A percentile compares a stretch with the other conserved stretches of the same genome.
Conservation (phyloP, 495 filamentous ascomycete genomes). For the Penicillium pancosmium region DNA sequence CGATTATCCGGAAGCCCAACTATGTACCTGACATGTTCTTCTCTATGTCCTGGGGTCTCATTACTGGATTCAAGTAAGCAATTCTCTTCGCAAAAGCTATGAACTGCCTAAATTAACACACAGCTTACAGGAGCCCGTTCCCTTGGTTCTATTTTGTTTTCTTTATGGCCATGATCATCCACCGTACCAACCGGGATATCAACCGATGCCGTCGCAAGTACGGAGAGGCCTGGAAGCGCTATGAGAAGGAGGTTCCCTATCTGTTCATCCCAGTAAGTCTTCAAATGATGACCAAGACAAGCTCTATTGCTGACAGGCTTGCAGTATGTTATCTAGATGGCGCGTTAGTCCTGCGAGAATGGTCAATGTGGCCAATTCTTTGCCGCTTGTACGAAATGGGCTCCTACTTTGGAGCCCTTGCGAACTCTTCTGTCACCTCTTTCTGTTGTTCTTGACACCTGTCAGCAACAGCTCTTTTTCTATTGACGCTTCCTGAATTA, state of each 20-base stretch:
- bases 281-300: neutral
- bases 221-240: constrained; percentile 87
- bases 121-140: constrained; percentile 41
- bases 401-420: neutral
- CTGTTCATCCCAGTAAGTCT: constrained; percentile 90
- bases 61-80: constrained; percentile 57
- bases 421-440: neutral
- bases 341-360: constrained; percentile 1
- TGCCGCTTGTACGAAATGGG: neutral
- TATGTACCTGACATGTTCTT: constrained; percentile 90
- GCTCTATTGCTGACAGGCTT: neutral
- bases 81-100: neutral
- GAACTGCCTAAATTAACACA: neutral
- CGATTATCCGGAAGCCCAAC: constrained; percentile 85
- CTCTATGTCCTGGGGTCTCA: constrained; percentile 64
- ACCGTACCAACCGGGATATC: constrained; percentile 82
- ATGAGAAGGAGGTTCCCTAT: constrained; percentile 82
- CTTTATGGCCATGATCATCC: constrained; percentile 85
- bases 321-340: constrained; percentile 2
- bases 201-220: constrained; percentile 81
- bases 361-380: constrained; percentile 2
- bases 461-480: neutral
- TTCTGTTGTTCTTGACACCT: neutral
- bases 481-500: neutral
- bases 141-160: constrained; percentile 96